Base-by-base conservation (phyloP, 1,139 yeast species). In the Candida sanyaensis region DNA sequence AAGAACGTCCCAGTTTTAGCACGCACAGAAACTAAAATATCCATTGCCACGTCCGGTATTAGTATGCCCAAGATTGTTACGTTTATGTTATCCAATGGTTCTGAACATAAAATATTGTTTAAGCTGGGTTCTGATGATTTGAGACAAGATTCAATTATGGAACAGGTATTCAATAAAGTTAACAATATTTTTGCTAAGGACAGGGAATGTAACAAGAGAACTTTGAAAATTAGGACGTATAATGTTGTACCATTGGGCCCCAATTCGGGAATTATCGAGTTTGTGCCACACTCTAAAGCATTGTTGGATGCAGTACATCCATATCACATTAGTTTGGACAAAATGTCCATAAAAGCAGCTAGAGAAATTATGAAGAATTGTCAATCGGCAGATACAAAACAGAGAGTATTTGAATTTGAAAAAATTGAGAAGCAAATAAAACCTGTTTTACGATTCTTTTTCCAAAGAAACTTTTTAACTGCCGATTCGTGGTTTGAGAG, bases 81-180 rank as follows among this genome's bases (percentile, higher is more conserved):
- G 1, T 69, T 88, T 46, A 50, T 49, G 0, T 66, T 85, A 17
- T 72, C 83, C 0, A 78, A 82, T 59, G 98, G 97, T 0, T 55
- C 64, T 0, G 59, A 53, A 0, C 85, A 81, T 50, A 80, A 73
- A 48, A 76, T 86, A 60, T 69, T 93, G 21, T 71, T 91, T 55
- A 95, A 95, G 60, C 88, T 90, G 28, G 92, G 96, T 4, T 80
- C 89, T 6, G 99, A 95, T 66, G 99, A 95, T 65, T 68, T 93
- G 47, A 73, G 99, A 47, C 99, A 95, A 65, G 99, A 95, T 66
- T 88, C 96, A 0, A 89, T 93, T 51, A 95, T 95, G 99, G 96
- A 92, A 62, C 99, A 93, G 62, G 98, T 93, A 1, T 95, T 95
- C 64, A 86, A 78, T 27, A 89, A 91, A 61, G 97, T 91, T 17